Percentiles rank a stretch among this genome's conserved stretches.
Conservation (phyloP, 768 basidiomycete species). For the Termitomyces sp. region DNA sequence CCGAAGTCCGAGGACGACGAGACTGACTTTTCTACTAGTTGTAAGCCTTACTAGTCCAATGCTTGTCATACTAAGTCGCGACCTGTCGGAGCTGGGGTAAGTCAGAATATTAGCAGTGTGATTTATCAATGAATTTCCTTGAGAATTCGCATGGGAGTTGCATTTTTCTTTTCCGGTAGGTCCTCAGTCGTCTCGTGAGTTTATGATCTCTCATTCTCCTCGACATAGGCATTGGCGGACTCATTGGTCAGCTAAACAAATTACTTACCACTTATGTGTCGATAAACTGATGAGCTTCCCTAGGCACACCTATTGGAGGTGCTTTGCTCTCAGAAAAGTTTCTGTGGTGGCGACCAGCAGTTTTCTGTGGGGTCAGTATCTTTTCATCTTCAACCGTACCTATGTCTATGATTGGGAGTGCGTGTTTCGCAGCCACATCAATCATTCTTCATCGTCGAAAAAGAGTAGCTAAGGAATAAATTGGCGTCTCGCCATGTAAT, state of each 20-base stretch:
- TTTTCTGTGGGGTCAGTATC: conserved; percentile 1
- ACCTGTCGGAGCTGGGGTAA: conserved; percentile 3
- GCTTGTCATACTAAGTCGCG: not conserved
- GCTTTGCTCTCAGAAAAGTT: conserved; percentile 1
- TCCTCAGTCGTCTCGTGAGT: not conserved
- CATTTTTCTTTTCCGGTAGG: conserved; percentile 1
- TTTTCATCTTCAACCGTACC: too few relatives aligned
- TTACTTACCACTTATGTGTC: not conserved
- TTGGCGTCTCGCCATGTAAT: not conserved
- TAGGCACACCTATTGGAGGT: not conserved
- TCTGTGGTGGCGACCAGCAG: conserved; percentile 3
- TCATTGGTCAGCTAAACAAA: not conserved
- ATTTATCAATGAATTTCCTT: not conserved
- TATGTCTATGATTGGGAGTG: not conserved
- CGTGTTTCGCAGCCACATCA: not conserved
- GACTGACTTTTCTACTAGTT: not conserved
- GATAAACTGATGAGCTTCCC: not conserved
- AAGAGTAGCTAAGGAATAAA: not conserved
- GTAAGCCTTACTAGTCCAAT: not conserved
- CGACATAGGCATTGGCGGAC: not conserved
- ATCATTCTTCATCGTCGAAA: not conserved
- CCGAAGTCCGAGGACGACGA: not conserved
- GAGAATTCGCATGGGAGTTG: not conserved
- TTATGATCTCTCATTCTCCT: not conserved
- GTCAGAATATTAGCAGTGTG: not conserved